These are phyloP conservation scores for Sporodiniella umbellata DNA, from an alignment of 371 early-diverging fungal species.

Conservation along the genomic window DNA sequence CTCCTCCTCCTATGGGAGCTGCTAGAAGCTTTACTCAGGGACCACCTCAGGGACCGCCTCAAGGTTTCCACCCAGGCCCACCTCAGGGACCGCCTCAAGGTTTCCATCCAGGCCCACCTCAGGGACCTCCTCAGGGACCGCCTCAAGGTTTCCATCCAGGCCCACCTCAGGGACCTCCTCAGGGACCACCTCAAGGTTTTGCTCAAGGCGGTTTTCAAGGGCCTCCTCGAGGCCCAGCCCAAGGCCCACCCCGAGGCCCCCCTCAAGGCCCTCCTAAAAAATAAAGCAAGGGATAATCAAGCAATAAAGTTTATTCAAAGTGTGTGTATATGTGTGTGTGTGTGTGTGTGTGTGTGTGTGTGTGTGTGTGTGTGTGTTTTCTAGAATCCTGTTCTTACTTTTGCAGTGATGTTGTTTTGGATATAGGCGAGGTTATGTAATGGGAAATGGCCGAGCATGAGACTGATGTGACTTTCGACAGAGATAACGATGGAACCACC, in stretches of 20 bases:
- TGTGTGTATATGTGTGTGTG: background rate
- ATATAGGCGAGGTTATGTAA: constrained; percentile 27
- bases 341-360: background rate
- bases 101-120: background rate
- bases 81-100: background rate
- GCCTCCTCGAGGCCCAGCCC: background rate
- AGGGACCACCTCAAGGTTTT: background rate
- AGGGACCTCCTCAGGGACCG: background rate
- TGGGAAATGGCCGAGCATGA: constrained; percentile 28
- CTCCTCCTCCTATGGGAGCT: constrained; percentile 21
- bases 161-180: background rate
- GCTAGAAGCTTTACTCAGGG: constrained; percentile 1
- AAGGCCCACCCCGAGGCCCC: background rate
- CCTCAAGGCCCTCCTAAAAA: background rate
- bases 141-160: background rate
- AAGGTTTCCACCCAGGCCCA: background rate
- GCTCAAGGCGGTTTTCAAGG: background rate
- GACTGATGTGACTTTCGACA: constrained; percentile 34
- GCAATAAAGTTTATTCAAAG: too few species aligned
- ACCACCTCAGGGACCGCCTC: constrained; percentile 12
- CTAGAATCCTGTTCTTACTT: constrained; percentile 34
- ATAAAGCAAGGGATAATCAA: background rate
- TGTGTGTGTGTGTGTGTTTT: background rate
- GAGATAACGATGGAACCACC: constrained; percentile 37
- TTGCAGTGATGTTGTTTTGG: constrained; percentile 39